Base-by-base conservation (phyloP, 345 rosid genomes). In the Fremontodendron californicum region DNA sequence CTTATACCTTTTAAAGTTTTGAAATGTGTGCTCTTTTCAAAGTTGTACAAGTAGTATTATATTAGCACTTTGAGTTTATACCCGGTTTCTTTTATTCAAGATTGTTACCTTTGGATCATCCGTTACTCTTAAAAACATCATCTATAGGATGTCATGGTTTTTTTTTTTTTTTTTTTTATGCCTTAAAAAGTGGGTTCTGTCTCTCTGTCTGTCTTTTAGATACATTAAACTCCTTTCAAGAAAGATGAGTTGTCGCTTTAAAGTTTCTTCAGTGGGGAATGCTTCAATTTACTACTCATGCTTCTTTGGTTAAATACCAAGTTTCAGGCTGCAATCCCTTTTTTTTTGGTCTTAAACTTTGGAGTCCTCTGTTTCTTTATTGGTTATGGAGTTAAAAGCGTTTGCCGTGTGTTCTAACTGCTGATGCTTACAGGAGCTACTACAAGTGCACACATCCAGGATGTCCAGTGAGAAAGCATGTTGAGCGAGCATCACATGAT, bases 401-500 rank as follows among this genome's bases (percentile, higher is more conserved):
- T 52, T 49, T 43, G 13, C 11, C 8, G 2, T 48, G 75, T 16
- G 21, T 39, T n/a, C 19, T 42, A 68, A 42, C 27, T 68, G 48
- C 48, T 68, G 33, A 4, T 43, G 25, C n/a, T n/a, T n/a, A n/a
- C n/a, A n/a, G n/a, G n/a, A n/a, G n/a, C n/a, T n/a, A n/a, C 8
- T 92, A 94, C 89, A 91, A 91, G 82, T 91, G 97, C 78, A 94
- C 97, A 8, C 75, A 80, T 74, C 86, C 86, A 16, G 93, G 88
- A 42, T 94, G 98, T 78, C 90, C 90, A 0, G 98, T 94, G 69
- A 88, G 97, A 64, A 94, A n/a, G n/a, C n/a, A n/a, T n/a, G n/a
- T n/a, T n/a, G n/a, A n/a, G n/a, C n/a, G n/a, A n/a, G n/a, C n/a
- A n/a, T n/a, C n/a, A n/a, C n/a, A n/a, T n/a, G n/a, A n/a, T n/a